Evolutionary conservation across 305 asterid genomes (phyloP), one percentile per base, ranked within the genome.

Genomic region (Striga hermonthica): DNA sequence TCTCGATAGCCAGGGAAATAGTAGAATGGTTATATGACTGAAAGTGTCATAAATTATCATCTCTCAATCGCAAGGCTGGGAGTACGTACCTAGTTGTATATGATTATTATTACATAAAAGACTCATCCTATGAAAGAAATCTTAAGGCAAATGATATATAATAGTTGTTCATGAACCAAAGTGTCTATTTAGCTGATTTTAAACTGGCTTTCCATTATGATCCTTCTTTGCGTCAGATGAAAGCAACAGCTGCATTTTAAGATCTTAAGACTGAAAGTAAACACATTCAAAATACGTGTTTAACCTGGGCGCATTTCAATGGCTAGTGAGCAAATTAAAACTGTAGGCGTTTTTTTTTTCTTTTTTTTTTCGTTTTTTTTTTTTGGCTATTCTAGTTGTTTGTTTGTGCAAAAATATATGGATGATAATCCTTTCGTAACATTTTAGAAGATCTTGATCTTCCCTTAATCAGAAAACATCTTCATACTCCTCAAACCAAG

Each of bases 401-500:
- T 56, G 9, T 15, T 41, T 49, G 22, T 59, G 53, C 60, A 50
- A 38, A 40, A 11, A 54, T 0, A 14, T 34, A 40, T 13, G 44
- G 10, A 50, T 4, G 9, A 60, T 34, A 15, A 37, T 39, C 9
- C 9, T 39, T 39, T 39, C 9, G 6, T 39, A 1, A 39, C 6
- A 39, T 39, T 39, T 39, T 39, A 8, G 9, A 39, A 3, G 50
- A 4, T 45, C 47, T 41, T 41, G 59, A 49, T 59, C 45, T 5
- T 11, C 6, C 36, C 14, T 36, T 7, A 48, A 36, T 37, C 3
- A 34, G 13, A 55, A 52, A 58, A 71, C 43, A 54, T 67, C 43
- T 78, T 31, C 5, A 13, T 61, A 59, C 74, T 35, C 14, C 52
- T 36, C 62, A 40, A 63, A 71, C 62, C 79, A 93, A 97, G 84